Evolutionary conservation across 2,329 filamentous ascomycete genomes (phyloP).

Genomic region (Colletotrichum costaricense): DNA sequence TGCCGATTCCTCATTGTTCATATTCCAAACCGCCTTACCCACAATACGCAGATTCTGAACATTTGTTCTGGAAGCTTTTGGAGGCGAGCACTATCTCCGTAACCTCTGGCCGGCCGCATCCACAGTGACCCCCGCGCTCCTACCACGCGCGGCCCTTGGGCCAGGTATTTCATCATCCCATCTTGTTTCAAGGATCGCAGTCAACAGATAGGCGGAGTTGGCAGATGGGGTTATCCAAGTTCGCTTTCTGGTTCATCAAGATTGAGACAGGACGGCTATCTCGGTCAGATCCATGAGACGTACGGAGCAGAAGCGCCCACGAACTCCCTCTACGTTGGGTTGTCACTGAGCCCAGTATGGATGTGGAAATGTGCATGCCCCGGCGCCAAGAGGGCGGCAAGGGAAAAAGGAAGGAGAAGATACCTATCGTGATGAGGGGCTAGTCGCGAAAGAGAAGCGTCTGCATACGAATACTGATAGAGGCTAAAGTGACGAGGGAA

Average conservation of each 20-base stretch:
- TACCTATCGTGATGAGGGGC: neutral
- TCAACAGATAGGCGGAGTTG: neutral
- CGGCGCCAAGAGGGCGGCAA: conserved; percentile 15
- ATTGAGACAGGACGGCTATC: conserved; percentile 5
- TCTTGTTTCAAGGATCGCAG: conserved; percentile 27
- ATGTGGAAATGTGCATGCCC: neutral
- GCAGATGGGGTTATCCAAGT: neutral
- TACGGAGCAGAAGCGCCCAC: neutral
- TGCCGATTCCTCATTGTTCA: neutral
- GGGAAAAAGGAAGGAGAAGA: neutral
- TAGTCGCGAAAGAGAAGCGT: neutral
- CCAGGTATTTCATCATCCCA: conserved; percentile 17
- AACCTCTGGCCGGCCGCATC: conserved; percentile 3
- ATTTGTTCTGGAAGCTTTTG: conserved; percentile 9
- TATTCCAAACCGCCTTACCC: too few species aligned
- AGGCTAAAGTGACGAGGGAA: neutral
- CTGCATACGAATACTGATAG: neutral
- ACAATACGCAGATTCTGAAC: neutral
- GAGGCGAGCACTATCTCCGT: conserved; percentile 17
- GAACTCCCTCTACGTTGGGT: neutral
- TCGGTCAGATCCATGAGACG: neutral
- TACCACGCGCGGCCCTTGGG: neutral
- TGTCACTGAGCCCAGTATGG: neutral
- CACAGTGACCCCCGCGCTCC: conserved; percentile 6
- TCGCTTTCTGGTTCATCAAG: neutral